Evolutionary conservation across 257 asterid species (phyloP), one percentile per base, ranked within the genome.

Genomic region (Oldenlandia corymbosa): DNA sequence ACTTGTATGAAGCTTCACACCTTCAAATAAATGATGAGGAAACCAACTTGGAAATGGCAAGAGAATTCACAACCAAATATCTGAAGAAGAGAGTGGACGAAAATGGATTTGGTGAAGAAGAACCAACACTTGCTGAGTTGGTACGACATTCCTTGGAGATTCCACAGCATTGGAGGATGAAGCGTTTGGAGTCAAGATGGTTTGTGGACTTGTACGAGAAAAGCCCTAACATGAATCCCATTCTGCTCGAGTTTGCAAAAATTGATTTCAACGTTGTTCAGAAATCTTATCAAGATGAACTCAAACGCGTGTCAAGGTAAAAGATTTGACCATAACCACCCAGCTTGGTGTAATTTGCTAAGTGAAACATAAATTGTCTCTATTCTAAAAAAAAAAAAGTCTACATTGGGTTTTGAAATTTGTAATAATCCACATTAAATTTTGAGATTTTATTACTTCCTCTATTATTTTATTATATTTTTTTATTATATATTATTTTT

Each of bases 1-100:
- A 45, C 54, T 50, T 71, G 39, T 71, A 71, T n/a, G 75, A 71
- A 71, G 70, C 75, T 21, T 71, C 66, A 0, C 58, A 14, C 53
- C 48, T 56, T 0, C 9, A 12, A 39, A 49, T 24, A 10, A 64
- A 26, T 17, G 53, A 45, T 17, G 70, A 63, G 5, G 53, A 7
- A 47, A 36, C 10, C 12, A 16, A 3, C 5, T 34, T 63, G 31
- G 54, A 63, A 10, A 27, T 36, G 26, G 70, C 65, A 26, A 63
- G 41, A 43, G 60, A 47, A 47, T 70, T 58, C n/a, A n/a, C 74
- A 1, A 17, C 27, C 4, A 69, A 52, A 17, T 53, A 70, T 42
- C 50, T 68, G 6, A 37, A 17, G 31, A 13, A 49, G 5, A 50
- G 4, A 0, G n/a, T 59, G 7, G 58, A 67, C 10, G 58, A 68